Evolutionary conservation across 768 basidiomycete genomes (phyloP).

Genomic region (Tubosaeta sp.): DNA sequence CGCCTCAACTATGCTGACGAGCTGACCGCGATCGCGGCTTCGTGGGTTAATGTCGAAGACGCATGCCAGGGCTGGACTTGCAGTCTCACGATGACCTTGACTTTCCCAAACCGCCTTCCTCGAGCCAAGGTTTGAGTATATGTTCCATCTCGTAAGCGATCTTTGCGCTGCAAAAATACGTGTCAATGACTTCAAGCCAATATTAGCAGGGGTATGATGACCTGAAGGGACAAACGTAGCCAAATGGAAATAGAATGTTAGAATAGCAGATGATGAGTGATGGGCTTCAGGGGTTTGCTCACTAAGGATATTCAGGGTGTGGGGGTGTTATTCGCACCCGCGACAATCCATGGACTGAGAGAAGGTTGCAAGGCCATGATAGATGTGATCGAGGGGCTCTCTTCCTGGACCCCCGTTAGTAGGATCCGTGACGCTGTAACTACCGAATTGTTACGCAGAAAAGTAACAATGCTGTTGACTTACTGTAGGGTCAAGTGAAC

Average conservation of each 20-base stretch:
- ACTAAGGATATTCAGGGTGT: constrained; percentile 81
- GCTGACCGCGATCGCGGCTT: constrained; percentile 75
- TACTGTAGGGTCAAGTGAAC: too few species aligned
- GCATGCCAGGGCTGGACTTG: constrained; percentile 67
- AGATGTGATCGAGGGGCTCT: not conserved
- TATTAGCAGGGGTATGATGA: constrained; percentile 13
- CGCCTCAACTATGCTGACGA: not conserved
- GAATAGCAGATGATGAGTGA: not conserved
- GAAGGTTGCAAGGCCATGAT: constrained; percentile 78
- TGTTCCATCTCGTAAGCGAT: constrained; percentile 54
- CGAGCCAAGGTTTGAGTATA: constrained; percentile 57
- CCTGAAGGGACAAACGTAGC: constrained; percentile 87
- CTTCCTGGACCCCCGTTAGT: too few species aligned
- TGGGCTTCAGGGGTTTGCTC: constrained; percentile 22
- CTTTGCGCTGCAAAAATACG: constrained; percentile 46
- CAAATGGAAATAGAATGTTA: constrained; percentile 44
- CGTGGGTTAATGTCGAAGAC: constrained; percentile 73
- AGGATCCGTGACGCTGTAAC: too few species aligned
- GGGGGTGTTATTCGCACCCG: constrained; percentile 50
- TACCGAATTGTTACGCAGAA: too few species aligned
- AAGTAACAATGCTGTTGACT: too few species aligned
- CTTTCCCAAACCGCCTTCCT: constrained; percentile 59
- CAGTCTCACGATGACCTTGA: constrained; percentile 66
- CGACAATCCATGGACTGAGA: constrained; percentile 58
- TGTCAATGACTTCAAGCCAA: not conserved